Evolutionary conservation across 768 basidiomycete genomes (phyloP), one percentile per base, ranked within the genome.

Genomic region (Hortiboletus flavorubellus): DNA sequence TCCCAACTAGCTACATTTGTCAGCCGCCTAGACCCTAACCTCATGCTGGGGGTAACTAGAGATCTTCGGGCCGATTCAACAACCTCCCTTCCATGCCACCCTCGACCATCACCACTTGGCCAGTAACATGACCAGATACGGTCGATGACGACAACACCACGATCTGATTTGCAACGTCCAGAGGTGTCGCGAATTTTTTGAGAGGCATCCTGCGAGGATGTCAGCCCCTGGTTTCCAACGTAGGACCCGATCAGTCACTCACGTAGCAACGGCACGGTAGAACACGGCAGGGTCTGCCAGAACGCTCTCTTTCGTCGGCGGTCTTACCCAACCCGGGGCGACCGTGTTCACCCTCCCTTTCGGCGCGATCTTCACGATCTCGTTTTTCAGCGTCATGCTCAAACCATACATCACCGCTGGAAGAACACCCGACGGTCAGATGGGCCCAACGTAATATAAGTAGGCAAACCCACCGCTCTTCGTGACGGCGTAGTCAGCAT

Each of bases 21-120:
- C 67, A 67, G 66, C 66, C 56, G 9, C 8, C 14, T 30, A 23
- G 14, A 65, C 55, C 66, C 58, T 65, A 65, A 67, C 65, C 66
- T 51, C 15, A 66, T 3, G 0, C 7, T 60, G 30, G 65, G 64
- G 48, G 11, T 50, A 26, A 26, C 5, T 31, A 70, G 4, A 54
- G 26, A 26, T 79, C 78, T 29, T 75, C 72, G 14, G 67, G 70
- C 31, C 56, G 67, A 59, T 81, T 80, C 56, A 80, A 63, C 34
- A 82, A 49, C 10, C 76, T 69, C n/a, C 89, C 89, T 77, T 91
- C 89, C 88, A 89, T 89, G 3, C 89, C 89, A 3, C 88, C 89
- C 44, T 81, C 80, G 7, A 89, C 76, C 83, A 88, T 86, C 30
- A 88, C 63, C 7, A 85, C 79, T 60, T 88, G 81, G 0, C 88